A percentile compares a stretch with the other conserved stretches of the same genome.
Conservation (phyloP, 2,329 filamentous ascomycete species). For the Phoma sp. region DNA sequence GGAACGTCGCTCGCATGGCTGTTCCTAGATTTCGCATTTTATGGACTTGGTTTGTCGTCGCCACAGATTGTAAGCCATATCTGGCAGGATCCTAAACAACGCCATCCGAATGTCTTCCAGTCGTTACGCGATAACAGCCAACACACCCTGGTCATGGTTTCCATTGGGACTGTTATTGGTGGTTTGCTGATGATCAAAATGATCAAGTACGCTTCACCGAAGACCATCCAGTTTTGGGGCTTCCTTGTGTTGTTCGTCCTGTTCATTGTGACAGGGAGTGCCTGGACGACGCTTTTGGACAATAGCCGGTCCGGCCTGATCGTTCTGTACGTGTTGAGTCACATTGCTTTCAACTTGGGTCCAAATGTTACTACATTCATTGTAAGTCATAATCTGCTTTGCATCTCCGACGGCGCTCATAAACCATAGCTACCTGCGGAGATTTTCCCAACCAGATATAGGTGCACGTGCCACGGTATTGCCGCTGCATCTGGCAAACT, state of each 20-base stretch:
- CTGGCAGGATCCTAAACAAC: slow-evolving; percentile 31
- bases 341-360: slow-evolving; percentile 47
- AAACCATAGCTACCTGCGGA: slow-evolving; percentile 62
- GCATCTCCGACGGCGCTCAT: slow-evolving; percentile 39
- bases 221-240: slow-evolving; percentile 44
- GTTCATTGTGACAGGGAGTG: slow-evolving; percentile 44
- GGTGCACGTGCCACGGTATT: slow-evolving; percentile 62
- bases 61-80: slow-evolving; percentile 46
- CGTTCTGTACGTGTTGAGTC: slow-evolving; percentile 42
- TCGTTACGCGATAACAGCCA: slow-evolving; percentile 40
- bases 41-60: slow-evolving; percentile 46
- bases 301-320: slow-evolving; percentile 35
- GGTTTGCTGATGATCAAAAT: slow-evolving; percentile 44
- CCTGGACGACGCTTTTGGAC: slow-evolving; percentile 39
- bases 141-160: slow-evolving; percentile 46
- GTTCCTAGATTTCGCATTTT: slow-evolving; percentile 49
- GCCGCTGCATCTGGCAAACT: slow-evolving; percentile 63
- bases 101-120: slow-evolving; percentile 29
- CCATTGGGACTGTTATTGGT: slow-evolving; percentile 41
- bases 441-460: slow-evolving; percentile 63
- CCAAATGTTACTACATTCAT: slow-evolving; percentile 49
- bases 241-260: slow-evolving; percentile 42
- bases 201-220: slow-evolving; percentile 44
- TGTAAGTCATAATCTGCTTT: slow-evolving; percentile 18
- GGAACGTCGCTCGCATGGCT: slow-evolving; percentile 48